Percentiles rank a stretch among this genome's conserved stretches.
phyloP scores from a whole-genome alignment of 2,329 filamentous ascomycete species.

The Fusarium bactridioides region DNA sequence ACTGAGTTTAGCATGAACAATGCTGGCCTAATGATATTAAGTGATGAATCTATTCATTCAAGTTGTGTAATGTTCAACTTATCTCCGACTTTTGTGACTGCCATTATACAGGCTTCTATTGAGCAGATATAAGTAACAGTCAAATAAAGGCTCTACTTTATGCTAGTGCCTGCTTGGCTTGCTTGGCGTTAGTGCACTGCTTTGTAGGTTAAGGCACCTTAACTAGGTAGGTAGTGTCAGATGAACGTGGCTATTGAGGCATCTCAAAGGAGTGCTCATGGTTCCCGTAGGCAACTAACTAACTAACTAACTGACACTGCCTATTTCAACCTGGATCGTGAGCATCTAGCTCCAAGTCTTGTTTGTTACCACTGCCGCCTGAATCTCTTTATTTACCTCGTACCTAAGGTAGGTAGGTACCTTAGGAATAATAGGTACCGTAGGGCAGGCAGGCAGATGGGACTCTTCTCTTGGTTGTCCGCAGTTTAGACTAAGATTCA shows the following conservation, averaged over 20 bases:
- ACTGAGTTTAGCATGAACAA: neutral
- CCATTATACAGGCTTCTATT: neutral
- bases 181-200: neutral
- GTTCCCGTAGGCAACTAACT: neutral
- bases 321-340: neutral
- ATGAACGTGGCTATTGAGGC: neutral
- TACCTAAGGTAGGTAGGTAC: neutral
- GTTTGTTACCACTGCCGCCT: neutral
- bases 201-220: neutral
- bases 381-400: neutral
- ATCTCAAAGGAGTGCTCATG: neutral
- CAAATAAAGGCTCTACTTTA: neutral
- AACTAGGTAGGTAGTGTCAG: neutral
- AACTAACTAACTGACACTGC: too few species aligned
- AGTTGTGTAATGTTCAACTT: neutral
- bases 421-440: neutral
- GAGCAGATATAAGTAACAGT: neutral
- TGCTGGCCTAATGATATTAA: neutral
- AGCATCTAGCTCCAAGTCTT: neutral
- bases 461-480: neutral
- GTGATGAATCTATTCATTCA: neutral
- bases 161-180: neutral
- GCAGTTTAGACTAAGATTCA: neutral
- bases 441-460: neutral
- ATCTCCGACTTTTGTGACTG: neutral